Conservation (phyloP, 345 rosid species). For the Gossypium thurberi region DNA sequence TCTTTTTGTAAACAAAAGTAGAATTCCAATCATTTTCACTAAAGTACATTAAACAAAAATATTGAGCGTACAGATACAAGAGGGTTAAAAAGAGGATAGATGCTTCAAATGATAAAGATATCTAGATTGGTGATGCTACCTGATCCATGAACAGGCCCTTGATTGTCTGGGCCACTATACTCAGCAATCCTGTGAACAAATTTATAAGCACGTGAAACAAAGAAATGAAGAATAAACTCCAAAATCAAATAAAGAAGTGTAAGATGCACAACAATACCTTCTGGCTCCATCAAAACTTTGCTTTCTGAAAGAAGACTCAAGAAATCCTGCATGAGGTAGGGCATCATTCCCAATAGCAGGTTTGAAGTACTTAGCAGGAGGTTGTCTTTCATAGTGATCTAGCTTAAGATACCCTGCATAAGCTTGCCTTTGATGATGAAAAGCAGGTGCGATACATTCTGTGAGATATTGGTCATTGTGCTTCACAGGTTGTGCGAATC, state of each 20-base stretch:
- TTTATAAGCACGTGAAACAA: not conserved
- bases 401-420: not conserved
- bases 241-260: not conserved
- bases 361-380: conserved; percentile 7
- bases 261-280: conserved; percentile 6
- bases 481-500: conserved; percentile 12
- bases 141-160: conserved; percentile 6
- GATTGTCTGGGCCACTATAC: conserved; percentile 4
- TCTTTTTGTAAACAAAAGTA: not conserved
- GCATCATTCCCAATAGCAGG: not conserved
- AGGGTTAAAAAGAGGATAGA: not conserved
- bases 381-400: conserved; percentile 1
- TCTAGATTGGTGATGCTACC: conserved; percentile 13
- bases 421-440: conserved; percentile 3
- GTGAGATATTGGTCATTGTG: not conserved
- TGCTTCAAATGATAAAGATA: not conserved
- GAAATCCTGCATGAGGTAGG: conserved; percentile 21
- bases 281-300: not conserved
- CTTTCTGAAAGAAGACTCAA: conserved; percentile 2
- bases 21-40: not conserved
- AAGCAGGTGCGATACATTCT: conserved; percentile 1
- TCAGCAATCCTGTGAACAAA: conserved; percentile 14
- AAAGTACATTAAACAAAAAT: not conserved
- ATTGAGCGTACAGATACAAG: not conserved
- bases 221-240: not conserved